A percentile compares a stretch with the other conserved stretches of the same genome.
These are phyloP conservation scores for Suillus tomentosus DNA, from an alignment of 768 basidiomycete genomes.

Conservation along the genomic window DNA sequence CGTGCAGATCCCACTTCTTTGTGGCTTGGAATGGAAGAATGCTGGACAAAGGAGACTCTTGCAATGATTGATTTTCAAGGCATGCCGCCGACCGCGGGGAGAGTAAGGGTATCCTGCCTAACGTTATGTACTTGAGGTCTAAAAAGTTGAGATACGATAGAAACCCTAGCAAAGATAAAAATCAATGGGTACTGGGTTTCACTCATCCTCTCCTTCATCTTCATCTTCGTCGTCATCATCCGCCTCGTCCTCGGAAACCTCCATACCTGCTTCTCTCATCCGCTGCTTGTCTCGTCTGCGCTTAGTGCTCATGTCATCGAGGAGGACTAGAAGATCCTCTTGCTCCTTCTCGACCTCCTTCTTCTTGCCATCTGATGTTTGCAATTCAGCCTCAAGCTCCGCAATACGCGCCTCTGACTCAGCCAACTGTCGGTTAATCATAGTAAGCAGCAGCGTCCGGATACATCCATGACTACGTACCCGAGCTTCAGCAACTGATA, in stretches of 20 bases:
- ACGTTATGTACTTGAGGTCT: not conserved
- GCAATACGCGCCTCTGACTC: constrained; percentile 49
- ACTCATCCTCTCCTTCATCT: constrained; percentile 32
- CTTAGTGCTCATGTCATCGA: constrained; percentile 91
- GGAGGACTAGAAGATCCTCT: constrained; percentile 88
- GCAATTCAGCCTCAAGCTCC: constrained; percentile 48
- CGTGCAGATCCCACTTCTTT: not conserved
- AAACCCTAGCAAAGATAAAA: not conserved
- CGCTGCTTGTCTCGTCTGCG: constrained; percentile 79
- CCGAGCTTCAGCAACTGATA: constrained; percentile 38
- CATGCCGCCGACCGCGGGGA: not conserved
- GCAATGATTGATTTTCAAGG: not conserved
- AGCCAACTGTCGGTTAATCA: constrained; percentile 37
- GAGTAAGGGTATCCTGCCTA: not conserved
- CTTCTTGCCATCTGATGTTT: constrained; percentile 59
- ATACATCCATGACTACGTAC: constrained; percentile 24
- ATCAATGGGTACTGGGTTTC: not conserved
- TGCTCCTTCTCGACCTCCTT: constrained; percentile 94
- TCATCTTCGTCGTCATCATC: constrained; percentile 61
- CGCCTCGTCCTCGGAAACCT: constrained; percentile 91
- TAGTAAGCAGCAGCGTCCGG: not conserved
- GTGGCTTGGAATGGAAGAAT: not conserved
- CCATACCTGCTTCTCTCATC: constrained; percentile 73
- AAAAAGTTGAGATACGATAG: not conserved
- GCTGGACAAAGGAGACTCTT: not conserved